phyloP scores from a whole-genome alignment of 805 yeast species.

The Starmerella roubikii region DNA sequence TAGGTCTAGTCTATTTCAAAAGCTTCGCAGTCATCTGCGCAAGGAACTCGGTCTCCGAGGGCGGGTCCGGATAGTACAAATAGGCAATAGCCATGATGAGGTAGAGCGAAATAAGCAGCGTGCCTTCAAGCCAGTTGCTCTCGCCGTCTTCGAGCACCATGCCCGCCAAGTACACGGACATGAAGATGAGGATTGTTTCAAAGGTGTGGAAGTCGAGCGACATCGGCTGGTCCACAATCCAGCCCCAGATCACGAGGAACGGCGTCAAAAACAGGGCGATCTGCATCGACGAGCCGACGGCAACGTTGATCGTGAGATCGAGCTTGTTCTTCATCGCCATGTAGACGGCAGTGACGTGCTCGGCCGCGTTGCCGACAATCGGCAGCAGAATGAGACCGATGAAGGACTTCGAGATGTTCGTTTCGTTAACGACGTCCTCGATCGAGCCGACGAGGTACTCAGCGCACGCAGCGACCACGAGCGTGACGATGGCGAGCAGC shows the following conservation, averaged over 20 bases:
- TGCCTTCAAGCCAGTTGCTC: conserved; percentile 94
- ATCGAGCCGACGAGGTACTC: conserved; percentile 89
- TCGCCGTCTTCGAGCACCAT: conserved; percentile 86
- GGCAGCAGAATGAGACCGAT: conserved; percentile 90
- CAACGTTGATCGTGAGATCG: conserved; percentile 95
- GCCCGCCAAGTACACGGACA: conserved; percentile 77
- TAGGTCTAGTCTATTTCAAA: too few species aligned
- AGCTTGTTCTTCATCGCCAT: conserved; percentile 90
- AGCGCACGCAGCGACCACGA: conserved; percentile 78
- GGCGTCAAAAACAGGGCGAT: conserved; percentile 94
- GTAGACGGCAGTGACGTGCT: conserved; percentile 90
- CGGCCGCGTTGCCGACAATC: conserved; percentile 97
- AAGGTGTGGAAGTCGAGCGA: conserved; percentile 79
- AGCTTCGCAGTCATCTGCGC: not conserved
- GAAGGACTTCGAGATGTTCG: conserved; percentile 87
- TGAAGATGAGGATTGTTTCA: conserved; percentile 85
- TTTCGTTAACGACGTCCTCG: conserved; percentile 68
- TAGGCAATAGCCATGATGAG: conserved; percentile 79
- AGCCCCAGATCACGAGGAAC: conserved; percentile 85
- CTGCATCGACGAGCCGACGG: conserved; percentile 90
- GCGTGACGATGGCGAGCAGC: conserved; percentile 48
- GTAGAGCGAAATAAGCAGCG: conserved; percentile 78
- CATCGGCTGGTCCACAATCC: conserved; percentile 87
- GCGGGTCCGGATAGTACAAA: conserved; percentile 55
- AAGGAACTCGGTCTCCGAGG: not conserved